phyloP scores from a whole-genome alignment of 1,139 yeast genomes.

The Candida sp. region DNA sequence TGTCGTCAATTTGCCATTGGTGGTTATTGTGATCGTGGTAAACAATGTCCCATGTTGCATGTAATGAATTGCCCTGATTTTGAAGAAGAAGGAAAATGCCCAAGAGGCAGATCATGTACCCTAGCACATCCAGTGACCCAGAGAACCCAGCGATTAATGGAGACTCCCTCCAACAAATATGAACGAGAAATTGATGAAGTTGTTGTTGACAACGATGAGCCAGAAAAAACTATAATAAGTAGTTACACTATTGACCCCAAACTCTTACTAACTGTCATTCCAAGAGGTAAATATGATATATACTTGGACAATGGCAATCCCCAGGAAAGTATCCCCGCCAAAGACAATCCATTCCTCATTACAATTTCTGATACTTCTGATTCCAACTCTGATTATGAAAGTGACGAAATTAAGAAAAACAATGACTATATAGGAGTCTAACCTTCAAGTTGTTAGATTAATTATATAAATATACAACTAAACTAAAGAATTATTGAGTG shows the following conservation, averaged over 20 bases:
- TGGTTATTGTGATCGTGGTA: constrained; percentile 68
- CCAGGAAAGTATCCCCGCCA: constrained; percentile 3
- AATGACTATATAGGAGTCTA: constrained; percentile 18
- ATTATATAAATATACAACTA: too few species aligned
- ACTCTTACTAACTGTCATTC: constrained; percentile 16
- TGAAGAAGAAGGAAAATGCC: constrained; percentile 57
- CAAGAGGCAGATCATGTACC: constrained; percentile 45
- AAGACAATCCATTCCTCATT: constrained; percentile 17
- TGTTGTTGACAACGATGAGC: constrained; percentile 20
- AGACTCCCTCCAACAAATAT: constrained; percentile 15
- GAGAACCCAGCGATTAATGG: constrained; percentile 25
- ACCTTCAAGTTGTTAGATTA: too few species aligned
- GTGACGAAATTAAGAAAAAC: constrained; percentile 25
- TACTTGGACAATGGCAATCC: constrained; percentile 19
- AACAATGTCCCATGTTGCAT: constrained; percentile 55
- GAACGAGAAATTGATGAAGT: constrained; percentile 20
- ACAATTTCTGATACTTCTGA: constrained; percentile 15
- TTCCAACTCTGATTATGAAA: constrained; percentile 13
- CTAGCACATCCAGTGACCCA: constrained; percentile 43
- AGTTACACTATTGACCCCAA: constrained; percentile 35
- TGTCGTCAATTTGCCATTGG: constrained; percentile 68
- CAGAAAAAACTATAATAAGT: constrained; percentile 20
- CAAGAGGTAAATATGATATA: constrained; percentile 23
- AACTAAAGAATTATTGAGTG: too few species aligned
- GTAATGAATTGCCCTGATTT: constrained; percentile 68